These are phyloP conservation scores for Metarhizium sp. DNA, from an alignment of 2,329 filamentous ascomycete species.

Conservation along the genomic window DNA sequence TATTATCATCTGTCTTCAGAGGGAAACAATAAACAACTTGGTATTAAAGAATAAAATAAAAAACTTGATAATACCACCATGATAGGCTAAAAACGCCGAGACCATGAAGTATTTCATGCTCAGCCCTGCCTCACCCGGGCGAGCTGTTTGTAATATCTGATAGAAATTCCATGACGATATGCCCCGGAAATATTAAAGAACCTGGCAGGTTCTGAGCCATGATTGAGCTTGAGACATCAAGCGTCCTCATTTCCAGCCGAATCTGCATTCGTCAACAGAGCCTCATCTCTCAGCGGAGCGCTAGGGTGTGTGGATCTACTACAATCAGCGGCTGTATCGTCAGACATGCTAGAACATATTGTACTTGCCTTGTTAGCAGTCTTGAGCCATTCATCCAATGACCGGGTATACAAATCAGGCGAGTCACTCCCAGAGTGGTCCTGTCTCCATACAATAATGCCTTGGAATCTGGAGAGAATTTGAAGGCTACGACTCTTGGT, in stretches of 20 bases:
- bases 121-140: too few relatives aligned
- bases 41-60: too few relatives aligned
- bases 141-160: too few relatives aligned
- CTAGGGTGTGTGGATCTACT: not conserved
- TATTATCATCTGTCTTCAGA: too few relatives aligned
- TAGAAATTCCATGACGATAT: not conserved
- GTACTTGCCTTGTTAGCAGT: constrained; percentile 55
- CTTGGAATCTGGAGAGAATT: constrained; percentile 47
- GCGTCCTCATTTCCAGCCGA: not conserved
- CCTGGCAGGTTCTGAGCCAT: not conserved
- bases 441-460: constrained; percentile 77
- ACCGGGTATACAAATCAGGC: constrained; percentile 62
- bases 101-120: too few relatives aligned
- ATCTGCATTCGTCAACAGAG: not conserved
- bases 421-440: constrained; percentile 53
- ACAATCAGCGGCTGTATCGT: not conserved
- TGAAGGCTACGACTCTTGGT: not conserved
- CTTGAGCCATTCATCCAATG: constrained; percentile 71
- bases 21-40: too few relatives aligned
- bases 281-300: not conserved
- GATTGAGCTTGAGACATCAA: not conserved
- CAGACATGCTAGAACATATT: not conserved
- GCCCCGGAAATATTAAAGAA: not conserved
- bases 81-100: too few relatives aligned
- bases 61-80: too few relatives aligned